These are phyloP conservation scores for Tympanopsis confertula DNA, from an alignment of 2,329 filamentous ascomycete species.

Conservation along the genomic window DNA sequence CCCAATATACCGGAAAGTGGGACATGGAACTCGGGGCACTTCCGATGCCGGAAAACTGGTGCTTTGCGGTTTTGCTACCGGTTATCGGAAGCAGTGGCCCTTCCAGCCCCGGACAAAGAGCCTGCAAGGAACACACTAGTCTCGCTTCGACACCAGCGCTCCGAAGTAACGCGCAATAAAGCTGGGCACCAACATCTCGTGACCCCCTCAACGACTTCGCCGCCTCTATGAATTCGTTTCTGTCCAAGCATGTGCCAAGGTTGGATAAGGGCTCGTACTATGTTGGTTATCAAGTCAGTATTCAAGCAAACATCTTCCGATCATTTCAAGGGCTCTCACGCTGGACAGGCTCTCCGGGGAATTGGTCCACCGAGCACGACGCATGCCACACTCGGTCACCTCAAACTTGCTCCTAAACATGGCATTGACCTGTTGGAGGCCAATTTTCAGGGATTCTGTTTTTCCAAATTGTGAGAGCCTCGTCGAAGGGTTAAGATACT, in stretches of 20 bases:
- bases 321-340: conserved; percentile 24
- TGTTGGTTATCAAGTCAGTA: conserved; percentile 9
- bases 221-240: conserved; percentile 60
- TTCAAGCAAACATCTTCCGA: conserved; percentile 8
- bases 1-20: conserved; percentile 78
- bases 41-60: conserved; percentile 17
- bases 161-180: conserved; percentile 83
- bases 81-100: conserved; percentile 37
- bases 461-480: conserved; percentile 63
- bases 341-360: conserved; percentile 45
- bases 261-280: conserved; percentile 47
- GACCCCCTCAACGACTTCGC: conserved; percentile 66
- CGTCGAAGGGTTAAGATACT: conserved; percentile 56
- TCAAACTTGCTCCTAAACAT: conserved; percentile 61
- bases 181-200: conserved; percentile 76
- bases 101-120: conserved; percentile 54
- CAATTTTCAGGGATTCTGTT: conserved; percentile 67
- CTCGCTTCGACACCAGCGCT: conserved; percentile 71
- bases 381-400: conserved; percentile 60
- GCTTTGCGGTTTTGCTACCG: conserved; percentile 21
- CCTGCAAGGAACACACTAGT: conserved; percentile 82
- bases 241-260: conserved; percentile 57
- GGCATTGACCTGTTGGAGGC: conserved; percentile 55
- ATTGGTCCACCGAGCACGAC: conserved; percentile 66
- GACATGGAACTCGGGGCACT: conserved; percentile 50